Evolutionary conservation across 176 grass and related monocot genomes (phyloP), one percentile per base, ranked within the genome.

Genomic region (Musa schizocarpa): DNA sequence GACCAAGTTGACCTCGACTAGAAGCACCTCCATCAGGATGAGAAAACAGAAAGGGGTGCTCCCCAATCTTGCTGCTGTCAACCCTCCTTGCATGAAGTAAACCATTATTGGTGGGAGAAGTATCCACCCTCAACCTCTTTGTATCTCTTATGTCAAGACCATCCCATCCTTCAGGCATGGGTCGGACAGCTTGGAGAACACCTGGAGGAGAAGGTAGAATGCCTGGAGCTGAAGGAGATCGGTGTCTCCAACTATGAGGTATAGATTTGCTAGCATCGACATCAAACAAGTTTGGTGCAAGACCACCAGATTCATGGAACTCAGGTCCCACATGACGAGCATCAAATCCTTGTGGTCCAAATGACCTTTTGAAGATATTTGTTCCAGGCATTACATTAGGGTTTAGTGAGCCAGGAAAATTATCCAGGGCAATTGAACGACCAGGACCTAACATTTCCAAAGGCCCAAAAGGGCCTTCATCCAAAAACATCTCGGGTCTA

Each of bases 171-270:
- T 79, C 77, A 65, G 79, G 86, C 29, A 54, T 69, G 56, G 75
- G 53, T 14, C 54, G 83, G 54, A 79, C 48, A 65, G 75, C 58
- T 27, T 24, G 54, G 10, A 50, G 27, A 49, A 64, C n/a, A 73
- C 70, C 69, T 22, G 76, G 80, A 9, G 86, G 83, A 65, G 78
- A 75, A 21, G 81, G 83, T 51, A 99, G 86, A 61, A 92, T 89
- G 55, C 90, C 86, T 68, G 83, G 48, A 23, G 81, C 77, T 52
- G 59, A 66, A 54, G 84, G 62, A 64, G 69, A 80, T 53, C 49
- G 22, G 8, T 12, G 68, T 53, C 21, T 21, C 78, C 78, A 73
- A 25, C 2, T 57, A 14, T 14, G 25, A 52, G 68, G 55, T 20
- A 21, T 20, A 73, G 69, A 69, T 78, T 78, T 78, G 21, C 52